A percentile compares a stretch with the other conserved stretches of the same genome.
Evolutionary conservation across 345 rosid species (phyloP).

Genomic region (Draba incana): DNA sequence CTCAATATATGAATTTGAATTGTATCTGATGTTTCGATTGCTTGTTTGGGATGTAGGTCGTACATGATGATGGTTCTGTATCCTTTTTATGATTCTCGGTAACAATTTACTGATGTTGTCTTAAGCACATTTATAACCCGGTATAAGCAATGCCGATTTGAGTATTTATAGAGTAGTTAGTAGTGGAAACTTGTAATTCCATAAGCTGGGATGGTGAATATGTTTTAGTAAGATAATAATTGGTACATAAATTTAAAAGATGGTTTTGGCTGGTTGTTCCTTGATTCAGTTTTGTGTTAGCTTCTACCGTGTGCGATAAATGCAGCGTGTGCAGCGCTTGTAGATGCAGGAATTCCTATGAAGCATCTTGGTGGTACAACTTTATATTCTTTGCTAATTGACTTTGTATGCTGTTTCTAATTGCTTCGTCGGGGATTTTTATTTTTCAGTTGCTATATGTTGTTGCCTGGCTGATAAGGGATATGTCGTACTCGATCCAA

Average conservation of each 20-base stretch:
- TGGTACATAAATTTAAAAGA: not conserved
- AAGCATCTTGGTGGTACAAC: conserved; percentile 85
- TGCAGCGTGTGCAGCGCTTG: conserved; percentile 93
- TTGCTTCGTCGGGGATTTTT: conserved; percentile 11
- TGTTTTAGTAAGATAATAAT: not conserved
- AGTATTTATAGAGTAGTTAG: not conserved
- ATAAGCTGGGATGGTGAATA: not conserved
- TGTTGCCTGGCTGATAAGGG: conserved; percentile 76
- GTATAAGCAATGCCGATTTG: not conserved
- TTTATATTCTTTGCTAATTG: conserved; percentile 2
- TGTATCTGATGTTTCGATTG: conserved; percentile 15
- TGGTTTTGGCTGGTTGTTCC: conserved; percentile 35
- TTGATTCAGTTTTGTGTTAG: conserved; percentile 54
- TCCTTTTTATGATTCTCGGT: conserved; percentile 47
- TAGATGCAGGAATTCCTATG: conserved; percentile 95
- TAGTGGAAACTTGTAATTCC: conserved; percentile 3
- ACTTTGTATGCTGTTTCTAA: conserved; percentile 9
- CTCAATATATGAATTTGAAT: not conserved
- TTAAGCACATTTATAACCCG: not conserved
- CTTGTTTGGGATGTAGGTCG: conserved; percentile 57
- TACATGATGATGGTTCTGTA: conserved; percentile 92
- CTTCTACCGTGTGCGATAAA: conserved; percentile 94
- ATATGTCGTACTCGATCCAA: conserved; percentile 71
- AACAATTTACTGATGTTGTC: conserved; percentile 15
- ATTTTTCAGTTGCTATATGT: conserved; percentile 75